Evolutionary conservation across 306 rosid species (phyloP).

Genomic region (Echinosophora koreensis): DNA sequence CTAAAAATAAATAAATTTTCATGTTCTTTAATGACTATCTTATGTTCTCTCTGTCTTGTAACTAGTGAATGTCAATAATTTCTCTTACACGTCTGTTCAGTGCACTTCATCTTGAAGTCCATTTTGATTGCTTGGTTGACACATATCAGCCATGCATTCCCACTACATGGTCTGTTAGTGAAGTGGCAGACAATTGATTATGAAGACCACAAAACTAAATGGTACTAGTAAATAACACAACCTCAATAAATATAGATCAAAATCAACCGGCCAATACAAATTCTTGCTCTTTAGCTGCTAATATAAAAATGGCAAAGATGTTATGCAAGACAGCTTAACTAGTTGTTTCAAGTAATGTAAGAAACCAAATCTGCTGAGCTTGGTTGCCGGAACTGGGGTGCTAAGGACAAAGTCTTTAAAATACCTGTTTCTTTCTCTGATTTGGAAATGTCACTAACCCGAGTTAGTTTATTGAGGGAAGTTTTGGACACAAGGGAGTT

Average conservation of each 20-base stretch:
- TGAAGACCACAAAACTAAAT: not conserved
- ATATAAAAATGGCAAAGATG: too few species aligned
- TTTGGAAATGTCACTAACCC: conserved; percentile 1
- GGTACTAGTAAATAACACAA: too few species aligned
- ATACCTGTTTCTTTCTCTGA: not conserved
- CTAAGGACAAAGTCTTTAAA: not conserved
- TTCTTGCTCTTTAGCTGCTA: not conserved
- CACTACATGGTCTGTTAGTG: too few species aligned
- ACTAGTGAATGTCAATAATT: too few species aligned
- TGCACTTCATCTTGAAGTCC: too few species aligned
- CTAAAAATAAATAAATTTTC: too few species aligned
- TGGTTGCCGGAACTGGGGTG: not conserved
- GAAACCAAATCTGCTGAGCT: not conserved
- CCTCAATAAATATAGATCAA: not conserved
- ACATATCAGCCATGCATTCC: too few species aligned
- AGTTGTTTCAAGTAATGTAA: too few species aligned
- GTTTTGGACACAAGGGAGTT: not conserved
- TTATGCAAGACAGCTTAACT: not conserved
- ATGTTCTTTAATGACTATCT: too few species aligned
- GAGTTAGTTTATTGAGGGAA: not conserved
- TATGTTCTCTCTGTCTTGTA: too few species aligned
- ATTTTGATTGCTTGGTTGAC: too few species aligned
- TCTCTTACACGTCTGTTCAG: too few species aligned
- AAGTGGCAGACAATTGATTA: not conserved
- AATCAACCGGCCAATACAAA: not conserved